Percentiles rank a stretch among this genome's conserved stretches.
Evolutionary conservation across 768 basidiomycete genomes (phyloP).

Genomic region (Psilocybe subaeruginosa): DNA sequence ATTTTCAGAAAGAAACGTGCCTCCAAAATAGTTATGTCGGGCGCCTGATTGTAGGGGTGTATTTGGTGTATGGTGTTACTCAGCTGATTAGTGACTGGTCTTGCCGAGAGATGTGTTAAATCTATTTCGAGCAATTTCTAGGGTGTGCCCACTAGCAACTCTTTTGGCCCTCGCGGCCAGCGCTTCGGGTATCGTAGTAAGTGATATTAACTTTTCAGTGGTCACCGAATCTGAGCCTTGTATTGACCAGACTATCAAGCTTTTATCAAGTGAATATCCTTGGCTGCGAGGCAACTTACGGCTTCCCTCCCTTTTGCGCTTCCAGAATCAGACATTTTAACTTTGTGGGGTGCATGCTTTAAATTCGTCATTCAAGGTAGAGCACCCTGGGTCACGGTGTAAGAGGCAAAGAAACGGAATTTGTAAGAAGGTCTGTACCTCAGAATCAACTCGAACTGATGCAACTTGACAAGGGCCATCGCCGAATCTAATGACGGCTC

Average conservation of each 20-base stretch:
- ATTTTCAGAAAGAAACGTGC: slow-evolving; percentile 31
- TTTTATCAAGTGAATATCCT: slow-evolving; percentile 38
- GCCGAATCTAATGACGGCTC: slow-evolving; percentile 45
- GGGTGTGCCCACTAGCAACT: slow-evolving; percentile 39
- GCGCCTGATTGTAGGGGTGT: slow-evolving; percentile 46
- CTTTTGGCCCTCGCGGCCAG: slow-evolving; percentile 37
- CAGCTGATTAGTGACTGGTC: slow-evolving; percentile 31
- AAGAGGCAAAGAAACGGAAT: background rate
- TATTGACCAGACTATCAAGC: slow-evolving; percentile 43
- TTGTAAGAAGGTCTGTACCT: slow-evolving; percentile 19
- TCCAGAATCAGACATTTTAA: slow-evolving; percentile 5
- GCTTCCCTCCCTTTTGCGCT: slow-evolving; percentile 11
- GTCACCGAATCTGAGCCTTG: slow-evolving; percentile 14
- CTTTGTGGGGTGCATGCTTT: slow-evolving; percentile 30
- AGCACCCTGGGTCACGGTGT: slow-evolving; percentile 20
- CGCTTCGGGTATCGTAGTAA: slow-evolving; percentile 34
- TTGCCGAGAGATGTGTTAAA: slow-evolving; percentile 35
- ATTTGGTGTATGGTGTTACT: slow-evolving; percentile 46
- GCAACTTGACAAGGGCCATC: slow-evolving; percentile 45
- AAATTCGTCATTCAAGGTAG: slow-evolving; percentile 34
- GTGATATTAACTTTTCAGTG: slow-evolving; percentile 20
- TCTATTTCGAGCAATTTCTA: slow-evolving; percentile 37
- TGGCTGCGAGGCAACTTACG: slow-evolving; percentile 46
- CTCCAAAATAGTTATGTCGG: slow-evolving; percentile 49
- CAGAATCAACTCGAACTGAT: slow-evolving; percentile 31